These are phyloP conservation scores for Candida ulmi DNA, from an alignment of 805 yeast genomes.

Conservation along the genomic window DNA sequence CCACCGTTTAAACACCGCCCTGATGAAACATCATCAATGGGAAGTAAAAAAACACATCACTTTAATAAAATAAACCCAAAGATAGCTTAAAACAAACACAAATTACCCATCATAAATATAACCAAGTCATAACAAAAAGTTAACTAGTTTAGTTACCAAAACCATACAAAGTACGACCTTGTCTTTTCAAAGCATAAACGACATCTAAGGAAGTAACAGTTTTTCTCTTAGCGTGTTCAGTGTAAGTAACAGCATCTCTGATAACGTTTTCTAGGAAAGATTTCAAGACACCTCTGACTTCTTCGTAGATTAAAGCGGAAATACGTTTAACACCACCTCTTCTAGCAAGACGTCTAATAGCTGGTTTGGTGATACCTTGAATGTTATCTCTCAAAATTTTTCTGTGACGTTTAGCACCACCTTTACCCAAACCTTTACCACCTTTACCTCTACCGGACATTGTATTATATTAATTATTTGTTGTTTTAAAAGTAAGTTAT, in stretches of 20 bases:
- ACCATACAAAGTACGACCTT: slow-evolving; percentile 99
- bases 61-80: not conserved
- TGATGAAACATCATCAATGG: not conserved
- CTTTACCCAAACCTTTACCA: slow-evolving; percentile 99
- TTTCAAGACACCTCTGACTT: slow-evolving; percentile 95
- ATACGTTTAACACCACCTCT: slow-evolving; percentile 99
- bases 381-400: slow-evolving; percentile 99
- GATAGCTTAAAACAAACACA: not conserved
- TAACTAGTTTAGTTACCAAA: slow-evolving; percentile 94
- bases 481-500: slow-evolving; percentile 5
- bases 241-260: slow-evolving; percentile 98
- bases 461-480: slow-evolving; percentile 27
- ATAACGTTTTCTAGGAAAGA: slow-evolving; percentile 94
- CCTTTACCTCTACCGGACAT: slow-evolving; percentile 99
- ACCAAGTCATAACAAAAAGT: not conserved
- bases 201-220: slow-evolving; percentile 98
- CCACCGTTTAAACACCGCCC: not conserved
- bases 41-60: not conserved
- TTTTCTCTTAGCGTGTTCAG: slow-evolving; percentile 99
- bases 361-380: slow-evolving; percentile 99
- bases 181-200: slow-evolving; percentile 99
- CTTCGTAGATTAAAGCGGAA: slow-evolving; percentile 97
- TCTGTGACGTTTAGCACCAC: slow-evolving; percentile 99
- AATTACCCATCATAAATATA: slow-evolving; percentile 1
- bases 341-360: slow-evolving; percentile 99